A percentile compares a stretch with the other conserved stretches of the same genome.
These are phyloP conservation scores for Geotrichum klebahnii DNA, from an alignment of 1,139 yeast species.

Conservation along the genomic window DNA sequence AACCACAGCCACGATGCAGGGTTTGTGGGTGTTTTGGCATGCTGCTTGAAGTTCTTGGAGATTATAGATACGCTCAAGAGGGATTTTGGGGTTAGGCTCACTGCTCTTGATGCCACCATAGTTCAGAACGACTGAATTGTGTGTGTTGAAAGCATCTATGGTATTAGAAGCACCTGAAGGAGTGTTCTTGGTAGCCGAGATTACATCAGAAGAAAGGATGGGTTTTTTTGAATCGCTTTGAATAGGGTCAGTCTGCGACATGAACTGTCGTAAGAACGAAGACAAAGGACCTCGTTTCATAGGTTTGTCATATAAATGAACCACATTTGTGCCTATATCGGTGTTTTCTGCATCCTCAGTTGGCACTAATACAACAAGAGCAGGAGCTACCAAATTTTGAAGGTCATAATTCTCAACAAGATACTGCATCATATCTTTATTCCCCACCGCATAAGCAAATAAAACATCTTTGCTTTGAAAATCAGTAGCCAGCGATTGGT, in stretches of 20 bases:
- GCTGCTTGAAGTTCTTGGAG: not conserved
- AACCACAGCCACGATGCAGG: constrained; percentile 6
- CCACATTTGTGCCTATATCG: too few relatives aligned
- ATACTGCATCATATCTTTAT: not conserved
- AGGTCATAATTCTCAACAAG: constrained; percentile 1
- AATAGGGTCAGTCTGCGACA: not conserved
- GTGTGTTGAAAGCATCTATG: too few relatives aligned
- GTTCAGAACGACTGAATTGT: too few relatives aligned
- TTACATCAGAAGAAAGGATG: too few relatives aligned
- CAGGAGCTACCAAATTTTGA: too few relatives aligned
- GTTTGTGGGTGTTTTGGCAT: not conserved
- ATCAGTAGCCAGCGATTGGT: constrained; percentile 3
- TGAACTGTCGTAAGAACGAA: not conserved
- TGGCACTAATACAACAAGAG: too few relatives aligned
- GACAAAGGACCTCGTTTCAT: not conserved
- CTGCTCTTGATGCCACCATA: not conserved
- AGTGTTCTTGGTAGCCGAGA: too few relatives aligned
- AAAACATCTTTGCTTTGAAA: not conserved
- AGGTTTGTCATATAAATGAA: not conserved
- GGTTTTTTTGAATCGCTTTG: too few relatives aligned
- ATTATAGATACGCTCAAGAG: not conserved
- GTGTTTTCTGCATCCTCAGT: too few relatives aligned
- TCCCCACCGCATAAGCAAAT: not conserved
- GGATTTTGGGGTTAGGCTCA: not conserved
- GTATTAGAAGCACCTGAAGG: too few relatives aligned